Base-by-base conservation (phyloP, 1,284 basidiomycete genomes). In the Rhodotorula sp. region DNA sequence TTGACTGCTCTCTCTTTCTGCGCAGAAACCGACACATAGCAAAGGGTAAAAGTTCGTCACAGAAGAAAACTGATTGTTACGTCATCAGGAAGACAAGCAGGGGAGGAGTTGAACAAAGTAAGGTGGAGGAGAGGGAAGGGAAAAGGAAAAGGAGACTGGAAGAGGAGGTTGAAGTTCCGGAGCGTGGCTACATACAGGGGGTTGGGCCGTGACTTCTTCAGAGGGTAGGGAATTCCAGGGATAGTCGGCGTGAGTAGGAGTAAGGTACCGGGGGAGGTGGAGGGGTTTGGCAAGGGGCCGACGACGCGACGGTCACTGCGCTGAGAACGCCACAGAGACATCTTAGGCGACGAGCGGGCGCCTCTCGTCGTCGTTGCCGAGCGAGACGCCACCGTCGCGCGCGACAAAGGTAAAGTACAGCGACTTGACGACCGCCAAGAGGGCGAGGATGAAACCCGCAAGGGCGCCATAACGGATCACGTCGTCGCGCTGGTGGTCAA, bases 381-480 rank as follows among this genome's bases (percentile, higher is more conserved):
- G 68, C 10, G 70, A 46, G 58, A 73, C 67, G 8, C 47, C 59
- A n/a, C 68, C 62, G 39, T 68, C 72, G 26, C 68, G 47, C 21
- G 58, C 39, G 56, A 69, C 43, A 31, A 75, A 67, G 26, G 71
- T 73, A 54, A 75, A 75, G 67, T 67, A 73, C 31, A 75, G 48
- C 16, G 69, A 16, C 74, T 79, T 79, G 71, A 76, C 54, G 58
- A 79, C 68, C 51, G 73, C 75, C 63, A 73, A 73, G 58, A 81
- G 66, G 18, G 80, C 79, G 71, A 83, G 79, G 69, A 83, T 77
- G 67, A 75, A 76, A 18, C 62, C 58, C 4, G 69, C 78, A 26
- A 79, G 74, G 15, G 75, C 78, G 62, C 73, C 70, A 57, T 65
- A 79, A 65, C 76, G 76, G 70, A 79, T 79, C 64, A 79, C 65